Evolutionary conservation across 345 rosid genomes (phyloP).

Genomic region (Arabidopsis arenosa): DNA sequence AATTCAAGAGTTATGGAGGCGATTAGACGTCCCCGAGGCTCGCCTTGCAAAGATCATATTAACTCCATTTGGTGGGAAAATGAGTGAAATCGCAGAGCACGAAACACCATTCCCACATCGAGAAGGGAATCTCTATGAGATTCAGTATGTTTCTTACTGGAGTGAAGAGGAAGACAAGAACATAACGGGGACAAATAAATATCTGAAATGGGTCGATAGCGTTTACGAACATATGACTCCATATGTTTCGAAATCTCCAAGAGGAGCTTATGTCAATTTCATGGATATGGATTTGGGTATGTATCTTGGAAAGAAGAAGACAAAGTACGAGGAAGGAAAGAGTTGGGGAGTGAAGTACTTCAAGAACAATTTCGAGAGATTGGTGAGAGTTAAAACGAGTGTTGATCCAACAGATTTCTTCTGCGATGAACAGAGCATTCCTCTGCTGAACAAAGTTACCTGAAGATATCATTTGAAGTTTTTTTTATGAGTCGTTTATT

Average conservation of each 20-base stretch:
- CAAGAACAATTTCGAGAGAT: neutral
- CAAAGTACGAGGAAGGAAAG: neutral
- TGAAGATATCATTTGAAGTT: neutral
- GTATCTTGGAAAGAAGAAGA: neutral
- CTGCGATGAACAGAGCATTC: neutral
- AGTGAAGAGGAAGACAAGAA: constrained; percentile 34
- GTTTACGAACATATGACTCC: constrained; percentile 54
- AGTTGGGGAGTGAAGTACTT: neutral
- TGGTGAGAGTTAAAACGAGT: neutral
- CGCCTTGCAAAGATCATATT: constrained; percentile 37
- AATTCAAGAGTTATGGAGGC: constrained; percentile 38
- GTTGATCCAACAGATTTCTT: neutral
- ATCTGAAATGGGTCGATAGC: constrained; percentile 42
- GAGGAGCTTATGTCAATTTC: constrained; percentile 53
- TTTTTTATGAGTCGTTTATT: neutral
- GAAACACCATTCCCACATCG: constrained; percentile 60
- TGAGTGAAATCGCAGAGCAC: constrained; percentile 50
- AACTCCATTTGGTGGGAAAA: constrained; percentile 64
- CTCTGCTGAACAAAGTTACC: neutral
- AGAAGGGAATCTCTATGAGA: constrained; percentile 52
- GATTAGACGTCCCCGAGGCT: constrained; percentile 20
- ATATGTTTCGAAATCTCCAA: constrained; percentile 64
- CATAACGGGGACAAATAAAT: constrained; percentile 18
- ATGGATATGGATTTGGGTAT: neutral
- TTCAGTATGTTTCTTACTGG: constrained; percentile 52